These are phyloP conservation scores for Melaleuca alternifolia DNA, from an alignment of 345 rosid species.

Conservation along the genomic window DNA sequence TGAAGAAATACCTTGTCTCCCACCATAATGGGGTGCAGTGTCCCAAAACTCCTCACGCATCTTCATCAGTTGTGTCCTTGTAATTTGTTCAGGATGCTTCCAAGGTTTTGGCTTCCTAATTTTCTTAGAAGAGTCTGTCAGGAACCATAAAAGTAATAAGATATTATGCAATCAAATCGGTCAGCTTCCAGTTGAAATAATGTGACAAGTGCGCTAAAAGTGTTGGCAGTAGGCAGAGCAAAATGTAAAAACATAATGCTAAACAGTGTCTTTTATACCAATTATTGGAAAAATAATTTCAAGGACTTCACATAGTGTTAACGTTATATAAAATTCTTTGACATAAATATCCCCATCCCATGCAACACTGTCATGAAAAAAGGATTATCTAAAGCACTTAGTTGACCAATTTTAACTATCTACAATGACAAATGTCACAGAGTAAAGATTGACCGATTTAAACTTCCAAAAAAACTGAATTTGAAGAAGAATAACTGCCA, in stretches of 20 bases:
- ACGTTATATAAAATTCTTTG: background rate
- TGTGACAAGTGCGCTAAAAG: background rate
- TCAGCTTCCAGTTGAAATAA: background rate
- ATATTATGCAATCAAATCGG: background rate
- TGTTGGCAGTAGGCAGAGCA: background rate
- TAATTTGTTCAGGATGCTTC: conserved; percentile 62
- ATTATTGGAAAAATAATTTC: background rate
- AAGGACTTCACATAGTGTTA: background rate
- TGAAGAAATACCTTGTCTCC: conserved; percentile 40
- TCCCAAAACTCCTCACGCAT: conserved; percentile 87
- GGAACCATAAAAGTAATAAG: background rate
- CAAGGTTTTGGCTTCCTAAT: conserved; percentile 58
- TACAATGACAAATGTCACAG: background rate
- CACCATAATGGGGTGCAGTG: conserved; percentile 81
- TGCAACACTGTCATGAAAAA: background rate
- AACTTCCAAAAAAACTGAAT: background rate
- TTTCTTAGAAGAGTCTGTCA: conserved; percentile 17
- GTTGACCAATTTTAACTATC: background rate
- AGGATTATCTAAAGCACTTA: background rate
- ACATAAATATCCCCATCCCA: background rate
- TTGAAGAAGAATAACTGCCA: background rate
- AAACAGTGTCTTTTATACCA: background rate
- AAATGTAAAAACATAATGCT: background rate
- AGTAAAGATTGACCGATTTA: background rate
- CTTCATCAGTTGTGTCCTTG: conserved; percentile 41